A percentile compares a stretch with the other conserved stretches of the same genome.
Evolutionary conservation across 2,329 filamentous ascomycete species (phyloP).

Genomic region (Aspergillus quadrilineatus): DNA sequence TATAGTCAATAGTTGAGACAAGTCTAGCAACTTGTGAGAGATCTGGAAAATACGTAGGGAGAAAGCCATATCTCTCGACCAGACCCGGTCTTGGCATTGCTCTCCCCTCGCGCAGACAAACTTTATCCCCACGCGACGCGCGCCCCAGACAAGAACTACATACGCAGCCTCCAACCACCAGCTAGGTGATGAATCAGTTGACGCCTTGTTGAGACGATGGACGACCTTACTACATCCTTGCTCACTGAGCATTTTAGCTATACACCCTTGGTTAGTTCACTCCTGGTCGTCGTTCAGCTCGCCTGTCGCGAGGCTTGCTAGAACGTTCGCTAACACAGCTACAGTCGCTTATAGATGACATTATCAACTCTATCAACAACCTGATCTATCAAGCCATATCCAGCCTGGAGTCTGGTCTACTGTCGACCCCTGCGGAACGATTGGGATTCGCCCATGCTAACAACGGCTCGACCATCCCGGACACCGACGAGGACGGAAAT

Average conservation of each 20-base stretch:
- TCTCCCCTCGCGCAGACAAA: conserved; percentile 13
- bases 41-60: neutral
- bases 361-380: conserved; percentile 95
- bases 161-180: neutral
- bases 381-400: conserved; percentile 87
- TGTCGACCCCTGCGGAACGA: conserved; percentile 68
- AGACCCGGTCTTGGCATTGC: neutral
- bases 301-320: neutral
- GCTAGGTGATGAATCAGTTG: conserved; percentile 12
- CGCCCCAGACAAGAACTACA: conserved; percentile 2
- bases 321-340: conserved; percentile 17
- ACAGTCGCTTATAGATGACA: conserved; percentile 91
- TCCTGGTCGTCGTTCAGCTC: neutral
- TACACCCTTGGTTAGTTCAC: conserved; percentile 73
- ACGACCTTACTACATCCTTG: conserved; percentile 56
- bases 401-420: conserved; percentile 79
- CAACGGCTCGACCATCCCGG: conserved; percentile 48
- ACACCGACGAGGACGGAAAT: conserved; percentile 48
- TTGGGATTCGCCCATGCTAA: conserved; percentile 70
- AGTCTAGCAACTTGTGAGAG: neutral
- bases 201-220: conserved; percentile 34
- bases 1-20: too few relatives aligned
- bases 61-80: neutral
- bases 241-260: conserved; percentile 96
- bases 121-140: conserved; percentile 21